A percentile compares a stretch with the other conserved stretches of the same genome.
phyloP scores from a whole-genome alignment of 2,329 filamentous ascomycete genomes.

The Lizonia empirigonia region DNA sequence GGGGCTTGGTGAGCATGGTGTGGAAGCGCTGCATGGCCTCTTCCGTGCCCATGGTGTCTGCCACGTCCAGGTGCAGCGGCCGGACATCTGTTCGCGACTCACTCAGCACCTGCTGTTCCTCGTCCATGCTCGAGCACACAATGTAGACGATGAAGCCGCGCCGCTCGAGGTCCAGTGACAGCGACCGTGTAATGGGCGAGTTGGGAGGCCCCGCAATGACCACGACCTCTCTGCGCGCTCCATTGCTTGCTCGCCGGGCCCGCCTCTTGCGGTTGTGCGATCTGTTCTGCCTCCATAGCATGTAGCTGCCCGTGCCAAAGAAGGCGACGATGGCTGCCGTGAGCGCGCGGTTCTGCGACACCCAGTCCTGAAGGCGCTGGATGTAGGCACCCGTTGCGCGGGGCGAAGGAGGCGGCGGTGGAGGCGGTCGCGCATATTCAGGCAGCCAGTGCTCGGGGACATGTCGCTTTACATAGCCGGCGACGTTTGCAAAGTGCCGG shows the following conservation, averaged over 20 bases:
- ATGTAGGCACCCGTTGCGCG: constrained; percentile 53
- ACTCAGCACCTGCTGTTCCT: constrained; percentile 77
- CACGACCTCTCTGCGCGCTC: constrained; percentile 83
- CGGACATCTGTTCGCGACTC: constrained; percentile 82
- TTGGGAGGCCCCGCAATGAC: constrained; percentile 88
- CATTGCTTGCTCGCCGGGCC: constrained; percentile 79
- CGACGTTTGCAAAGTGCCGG: constrained; percentile 76
- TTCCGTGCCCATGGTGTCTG: constrained; percentile 72
- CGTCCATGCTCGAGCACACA: constrained; percentile 82
- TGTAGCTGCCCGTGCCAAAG: constrained; percentile 65
- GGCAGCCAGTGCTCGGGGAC: constrained; percentile 75
- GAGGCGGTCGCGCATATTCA: constrained; percentile 66
- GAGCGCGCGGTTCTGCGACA: constrained; percentile 72
- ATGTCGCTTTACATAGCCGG: constrained; percentile 70
- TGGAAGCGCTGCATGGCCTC: constrained; percentile 74
- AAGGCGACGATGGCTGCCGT: constrained; percentile 74
- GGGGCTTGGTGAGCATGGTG: constrained; percentile 72
- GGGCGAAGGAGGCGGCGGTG: constrained; percentile 53
- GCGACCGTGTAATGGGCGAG: constrained; percentile 80
- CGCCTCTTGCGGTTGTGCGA: constrained; percentile 67
- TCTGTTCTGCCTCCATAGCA: constrained; percentile 67
- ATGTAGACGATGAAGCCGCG: constrained; percentile 93
- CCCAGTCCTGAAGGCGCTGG: constrained; percentile 71
- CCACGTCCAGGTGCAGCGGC: constrained; percentile 81
- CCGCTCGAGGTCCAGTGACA: constrained; percentile 85